Evolutionary conservation across 2,329 filamentous ascomycete genomes (phyloP).

Genomic region (Diaporthe batatas): DNA sequence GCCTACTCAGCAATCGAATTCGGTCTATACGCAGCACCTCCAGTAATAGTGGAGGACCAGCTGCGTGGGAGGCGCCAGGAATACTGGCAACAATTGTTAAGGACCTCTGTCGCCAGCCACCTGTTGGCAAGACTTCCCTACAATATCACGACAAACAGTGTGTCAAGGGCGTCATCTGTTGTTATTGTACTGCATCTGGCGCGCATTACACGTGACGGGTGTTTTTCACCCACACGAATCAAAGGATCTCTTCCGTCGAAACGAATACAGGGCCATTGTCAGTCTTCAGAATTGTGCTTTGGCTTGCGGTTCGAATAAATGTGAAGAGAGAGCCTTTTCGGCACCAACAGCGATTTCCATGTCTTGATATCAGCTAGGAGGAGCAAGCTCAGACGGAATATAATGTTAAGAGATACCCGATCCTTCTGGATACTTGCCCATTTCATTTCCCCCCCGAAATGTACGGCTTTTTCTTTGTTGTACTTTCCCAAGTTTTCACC

Average conservation of each 20-base stretch:
- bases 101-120: constrained; percentile 2
- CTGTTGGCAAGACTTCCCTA: not conserved
- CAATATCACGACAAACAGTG: constrained; percentile 3
- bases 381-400: constrained; percentile 38
- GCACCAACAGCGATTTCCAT: constrained; percentile 7
- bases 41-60: constrained; percentile 46
- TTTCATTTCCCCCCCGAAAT: not conserved
- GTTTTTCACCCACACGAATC: not conserved
- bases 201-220: constrained; percentile 16
- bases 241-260: not conserved
- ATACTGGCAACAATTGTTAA: not conserved
- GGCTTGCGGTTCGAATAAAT: constrained; percentile 1
- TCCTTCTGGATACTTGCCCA: constrained; percentile 35
- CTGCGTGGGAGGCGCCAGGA: constrained; percentile 1
- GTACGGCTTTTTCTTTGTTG: constrained; percentile 32
- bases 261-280: constrained; percentile 6
- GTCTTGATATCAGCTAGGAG: constrained; percentile 25
- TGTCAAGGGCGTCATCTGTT: constrained; percentile 7
- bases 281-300: not conserved
- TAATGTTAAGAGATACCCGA: constrained; percentile 44
- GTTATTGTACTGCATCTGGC: not conserved
- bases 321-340: constrained; percentile 36
- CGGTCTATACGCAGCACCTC: constrained; percentile 55
- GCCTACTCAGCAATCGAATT: constrained; percentile 44
- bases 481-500: constrained; percentile 25